These are phyloP conservation scores for Neocucurbitaria cava DNA, from an alignment of 2,329 filamentous ascomycete genomes.

Conservation along the genomic window DNA sequence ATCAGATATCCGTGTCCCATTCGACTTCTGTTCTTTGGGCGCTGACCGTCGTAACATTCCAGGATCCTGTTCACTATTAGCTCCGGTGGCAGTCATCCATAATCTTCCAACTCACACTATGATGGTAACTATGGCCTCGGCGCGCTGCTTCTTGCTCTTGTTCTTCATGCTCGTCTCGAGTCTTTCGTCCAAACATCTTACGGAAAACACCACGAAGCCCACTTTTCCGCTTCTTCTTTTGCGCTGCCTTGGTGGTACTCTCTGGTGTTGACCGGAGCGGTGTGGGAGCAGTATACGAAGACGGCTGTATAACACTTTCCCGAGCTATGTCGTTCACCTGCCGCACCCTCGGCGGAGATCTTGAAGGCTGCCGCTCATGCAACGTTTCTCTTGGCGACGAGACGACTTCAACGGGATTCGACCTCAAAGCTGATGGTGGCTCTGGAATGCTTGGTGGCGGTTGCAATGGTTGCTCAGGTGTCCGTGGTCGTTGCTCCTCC, in stretches of 20 bases:
- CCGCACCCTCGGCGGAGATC: constrained; percentile 30
- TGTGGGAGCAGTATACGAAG: constrained; percentile 33
- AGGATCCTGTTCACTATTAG: constrained; percentile 37
- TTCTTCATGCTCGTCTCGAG: constrained; percentile 33
- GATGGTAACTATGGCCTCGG: constrained; percentile 43
- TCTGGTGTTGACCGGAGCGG: constrained; percentile 40
- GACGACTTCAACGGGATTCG: constrained; percentile 16
- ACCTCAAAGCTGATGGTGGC: constrained; percentile 14
- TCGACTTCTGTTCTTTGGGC: constrained; percentile 27
- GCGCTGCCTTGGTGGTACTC: constrained; percentile 29
- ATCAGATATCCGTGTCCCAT: constrained; percentile 42
- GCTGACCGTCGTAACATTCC: constrained; percentile 34
- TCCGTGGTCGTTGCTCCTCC: constrained; percentile 15
- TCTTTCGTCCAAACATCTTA: constrained; percentile 48
- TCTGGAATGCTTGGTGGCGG: constrained; percentile 18
- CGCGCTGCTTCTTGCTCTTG: constrained; percentile 26
- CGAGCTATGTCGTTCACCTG: constrained; percentile 34
- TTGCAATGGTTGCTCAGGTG: constrained; percentile 20
- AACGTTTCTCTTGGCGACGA: constrained; percentile 11
- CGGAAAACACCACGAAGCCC: constrained; percentile 46
- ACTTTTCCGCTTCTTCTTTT: constrained; percentile 47
- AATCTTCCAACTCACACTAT: constrained; percentile 38
- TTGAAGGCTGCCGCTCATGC: constrained; percentile 10
- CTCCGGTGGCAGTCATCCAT: neutral
- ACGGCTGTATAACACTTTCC: constrained; percentile 32